Conservation (phyloP, 1,284 basidiomycete species). For the Tilletia caries region DNA sequence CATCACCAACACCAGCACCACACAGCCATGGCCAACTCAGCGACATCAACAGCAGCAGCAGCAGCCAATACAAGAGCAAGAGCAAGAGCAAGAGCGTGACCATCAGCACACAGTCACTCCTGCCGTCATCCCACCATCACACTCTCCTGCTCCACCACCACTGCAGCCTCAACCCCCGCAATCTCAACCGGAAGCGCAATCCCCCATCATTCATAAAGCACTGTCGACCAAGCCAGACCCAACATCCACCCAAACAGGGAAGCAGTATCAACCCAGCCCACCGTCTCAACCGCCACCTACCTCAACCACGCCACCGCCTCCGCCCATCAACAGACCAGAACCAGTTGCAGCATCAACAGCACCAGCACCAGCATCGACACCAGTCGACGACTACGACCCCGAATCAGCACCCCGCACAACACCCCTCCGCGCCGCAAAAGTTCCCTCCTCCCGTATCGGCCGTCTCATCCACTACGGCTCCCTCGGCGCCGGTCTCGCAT, state of each 20-base stretch:
- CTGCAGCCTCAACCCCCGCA: not conserved
- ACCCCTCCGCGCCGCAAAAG: slow-evolving; percentile 45
- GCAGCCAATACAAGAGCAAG: not conserved
- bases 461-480: slow-evolving; percentile 50
- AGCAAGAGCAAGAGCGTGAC: not conserved
- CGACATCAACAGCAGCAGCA: not conserved
- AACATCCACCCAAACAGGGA: not conserved
- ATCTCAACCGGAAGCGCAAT: not conserved
- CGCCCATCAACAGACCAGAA: too few species aligned
- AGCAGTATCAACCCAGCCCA: not conserved
- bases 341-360: not conserved
- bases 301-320: not conserved
- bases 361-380: not conserved
- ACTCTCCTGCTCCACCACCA: not conserved
- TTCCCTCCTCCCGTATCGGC: slow-evolving; percentile 51
- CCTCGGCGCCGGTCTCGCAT: slow-evolving; percentile 49
- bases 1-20: not conserved
- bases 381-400: slow-evolving; percentile 46
- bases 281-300: not conserved
- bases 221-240: not conserved
- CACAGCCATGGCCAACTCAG: slow-evolving; percentile 7
- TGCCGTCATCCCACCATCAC: not conserved
- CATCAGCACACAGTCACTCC: not conserved
- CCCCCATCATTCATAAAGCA: too few species aligned
- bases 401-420: slow-evolving; percentile 33